phyloP scores from a whole-genome alignment of 345 rosid species.

The Citrus mangshanensis region DNA sequence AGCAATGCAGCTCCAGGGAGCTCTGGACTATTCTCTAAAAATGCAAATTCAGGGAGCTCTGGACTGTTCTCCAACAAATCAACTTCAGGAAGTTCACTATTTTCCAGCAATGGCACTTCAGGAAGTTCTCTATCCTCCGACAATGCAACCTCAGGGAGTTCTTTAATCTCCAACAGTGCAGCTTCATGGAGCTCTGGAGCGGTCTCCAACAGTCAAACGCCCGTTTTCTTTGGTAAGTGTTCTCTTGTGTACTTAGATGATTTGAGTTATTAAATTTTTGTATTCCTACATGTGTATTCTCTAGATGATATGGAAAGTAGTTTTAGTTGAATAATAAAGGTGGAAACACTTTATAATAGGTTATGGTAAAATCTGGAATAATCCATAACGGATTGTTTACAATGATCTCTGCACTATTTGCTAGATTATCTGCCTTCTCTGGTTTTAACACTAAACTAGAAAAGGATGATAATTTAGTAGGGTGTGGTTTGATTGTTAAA shows the following conservation, averaged over 20 bases:
- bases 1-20: slow-evolving; percentile 30
- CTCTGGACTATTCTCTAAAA: slow-evolving; percentile 26
- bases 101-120: background rate
- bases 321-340: slow-evolving; percentile 3
- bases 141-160: background rate
- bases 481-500: background rate
- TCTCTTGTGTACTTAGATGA: slow-evolving; percentile 2
- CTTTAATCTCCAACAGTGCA: slow-evolving; percentile 8
- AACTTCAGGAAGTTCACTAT: background rate
- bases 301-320: background rate
- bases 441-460: background rate
- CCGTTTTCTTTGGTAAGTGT: slow-evolving; percentile 43
- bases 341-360: background rate
- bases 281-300: background rate
- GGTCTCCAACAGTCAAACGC: slow-evolving; percentile 36
- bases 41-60: background rate
- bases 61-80: slow-evolving; percentile 18
- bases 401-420: background rate
- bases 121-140: background rate
- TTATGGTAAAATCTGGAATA: background rate
- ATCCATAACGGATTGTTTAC: background rate
- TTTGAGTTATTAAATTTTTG: slow-evolving; percentile 1
- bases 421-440: background rate
- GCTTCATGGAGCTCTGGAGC: slow-evolving; percentile 40
- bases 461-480: background rate